Percentiles rank a stretch among this genome's conserved stretches.
Conservation (phyloP, 1,284 basidiomycete species). For the Malassezia sp. region DNA sequence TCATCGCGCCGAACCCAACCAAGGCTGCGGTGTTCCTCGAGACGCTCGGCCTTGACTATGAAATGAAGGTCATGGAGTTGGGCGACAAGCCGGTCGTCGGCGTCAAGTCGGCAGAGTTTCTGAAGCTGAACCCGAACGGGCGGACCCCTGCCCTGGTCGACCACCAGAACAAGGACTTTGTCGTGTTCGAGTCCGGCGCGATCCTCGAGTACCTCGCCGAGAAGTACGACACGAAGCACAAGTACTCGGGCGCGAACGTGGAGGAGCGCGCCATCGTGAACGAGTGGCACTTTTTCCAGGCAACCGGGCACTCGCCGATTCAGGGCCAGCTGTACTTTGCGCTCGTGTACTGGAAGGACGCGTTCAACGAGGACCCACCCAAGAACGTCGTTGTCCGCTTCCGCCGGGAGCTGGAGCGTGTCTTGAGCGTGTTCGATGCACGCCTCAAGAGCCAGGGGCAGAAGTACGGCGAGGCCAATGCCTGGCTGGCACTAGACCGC, state of each 20-base stretch:
- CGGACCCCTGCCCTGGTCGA: constrained; percentile 33
- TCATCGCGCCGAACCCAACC: constrained; percentile 31
- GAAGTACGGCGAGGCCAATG: constrained; percentile 19
- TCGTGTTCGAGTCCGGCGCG: constrained; percentile 33
- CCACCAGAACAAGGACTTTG: constrained; percentile 28
- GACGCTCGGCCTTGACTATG: constrained; percentile 31
- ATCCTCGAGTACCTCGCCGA: constrained; percentile 33
- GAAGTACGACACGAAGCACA: constrained; percentile 28
- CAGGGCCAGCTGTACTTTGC: constrained; percentile 27
- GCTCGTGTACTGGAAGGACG: constrained; percentile 16
- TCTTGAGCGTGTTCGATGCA: constrained; percentile 30
- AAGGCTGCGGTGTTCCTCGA: constrained; percentile 35
- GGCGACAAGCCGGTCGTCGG: constrained; percentile 34
- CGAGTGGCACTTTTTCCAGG: constrained; percentile 33
- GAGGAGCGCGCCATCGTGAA: constrained; percentile 24
- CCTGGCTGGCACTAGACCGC: constrained; percentile 31
- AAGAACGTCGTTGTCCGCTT: constrained; percentile 29
- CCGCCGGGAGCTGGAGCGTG: constrained; percentile 29
- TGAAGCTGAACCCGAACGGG: constrained; percentile 33
- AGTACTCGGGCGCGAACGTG: constrained; percentile 21
- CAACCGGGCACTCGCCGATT: constrained; percentile 24
- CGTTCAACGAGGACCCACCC: constrained; percentile 19
- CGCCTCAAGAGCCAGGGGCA: constrained; percentile 25
- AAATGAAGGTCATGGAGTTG: constrained; percentile 27
- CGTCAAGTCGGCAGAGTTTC: constrained; percentile 34